Evolutionary conservation across 306 rosid genomes (phyloP), one percentile per base, ranked within the genome.

Genomic region (Vachellia collinsii): DNA sequence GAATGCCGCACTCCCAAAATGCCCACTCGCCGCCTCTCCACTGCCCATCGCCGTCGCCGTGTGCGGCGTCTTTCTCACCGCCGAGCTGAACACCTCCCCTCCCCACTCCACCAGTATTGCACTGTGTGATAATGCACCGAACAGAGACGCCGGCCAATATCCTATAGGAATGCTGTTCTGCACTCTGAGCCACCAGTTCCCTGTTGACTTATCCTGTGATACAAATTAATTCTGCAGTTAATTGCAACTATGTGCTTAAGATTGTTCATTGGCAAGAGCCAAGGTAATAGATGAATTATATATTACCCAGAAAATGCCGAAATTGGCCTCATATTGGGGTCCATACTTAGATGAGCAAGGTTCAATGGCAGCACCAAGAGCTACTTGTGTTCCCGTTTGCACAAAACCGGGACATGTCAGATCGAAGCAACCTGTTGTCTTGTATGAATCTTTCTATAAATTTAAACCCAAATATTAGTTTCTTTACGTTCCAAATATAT

Each of bases 371-470:
- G 67, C 79, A 13, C 98, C 97, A 70, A 91, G 84, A 0, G 71
- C 89, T 7, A 84, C 38, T 0, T 72, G 36, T 1, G 79, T 50
- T 77, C 79, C 79, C 4, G 86, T 84, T 48, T 89, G 92, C 66
- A 91, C 80, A 77, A 93, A 93, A 19, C 98, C 98, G 8, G 86
- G 1, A 74, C 93, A 91, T 0, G 86, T 80, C 22, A 84, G 89
- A 76, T 93, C 94, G 84, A 90, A 86, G 82, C 98, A 93, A 4
- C 98, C 93, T 6, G 90, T 86, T 66, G 87, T 64, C 37, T 72
- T 69, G 80, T 91, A 90, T 1, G 90, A 72, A 51, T 93, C 97
- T 72, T 3, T 58, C 98, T 90, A 44, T 79, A 51, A 13, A 13
- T 11, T 11, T 1, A 23, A 70, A n/a, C 39, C 38, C 54, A 44